Base-by-base conservation (phyloP, 495 filamentous ascomycete species). In the Bombardia bombarda region DNA sequence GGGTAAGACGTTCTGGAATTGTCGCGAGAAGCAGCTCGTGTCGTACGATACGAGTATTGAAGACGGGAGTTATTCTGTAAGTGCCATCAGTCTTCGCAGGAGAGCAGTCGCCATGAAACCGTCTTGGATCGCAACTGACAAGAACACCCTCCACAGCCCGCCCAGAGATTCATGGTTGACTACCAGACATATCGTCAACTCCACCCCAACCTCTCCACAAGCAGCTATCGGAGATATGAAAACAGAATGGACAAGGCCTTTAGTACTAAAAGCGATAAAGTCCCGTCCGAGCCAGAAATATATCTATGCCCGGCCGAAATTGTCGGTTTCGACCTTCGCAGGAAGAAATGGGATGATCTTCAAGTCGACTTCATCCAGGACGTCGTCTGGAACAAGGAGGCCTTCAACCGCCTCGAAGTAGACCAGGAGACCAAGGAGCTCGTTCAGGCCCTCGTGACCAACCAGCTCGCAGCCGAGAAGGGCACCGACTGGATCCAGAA, bases 351-450 rank as follows among this genome's bases (percentile, higher is more conserved):
- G 42, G 12, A 17, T 10, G 32, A 54, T 17, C 37, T 55, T 1
- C 8, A 45, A 12, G 49, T 55, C n/a, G 52, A 55, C n/a, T 35
- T 18, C 1, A 45, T 51, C 13, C n/a, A 13, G 3, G 41, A 49
- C 2, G 70, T 78, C 17, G 45, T 49, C 3, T 82, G 73, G 71
- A 67, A 77, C 30, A 49, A 61, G 9, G 46, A 63, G 1, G 74
- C 73, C 1, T 81, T 81, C 44, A 64, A 72, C 4, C 58, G 66
- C 0, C 61, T 83, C 0, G 74, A 79, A 7, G 49, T 79, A 0
- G 59, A 72, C 0, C 12, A 43, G 0, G 55, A 68, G 10, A 67
- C 65, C n/a, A 79, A 77, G 50, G 55, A 68, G 9, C 53, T 79
- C 3, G 60, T 79, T 17, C 53, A 60, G 41, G 67, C 73, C 0